A percentile compares a stretch with the other conserved stretches of the same genome.
phyloP scores from a whole-genome alignment of 2,329 filamentous ascomycete species.

The Exophiala sp. region DNA sequence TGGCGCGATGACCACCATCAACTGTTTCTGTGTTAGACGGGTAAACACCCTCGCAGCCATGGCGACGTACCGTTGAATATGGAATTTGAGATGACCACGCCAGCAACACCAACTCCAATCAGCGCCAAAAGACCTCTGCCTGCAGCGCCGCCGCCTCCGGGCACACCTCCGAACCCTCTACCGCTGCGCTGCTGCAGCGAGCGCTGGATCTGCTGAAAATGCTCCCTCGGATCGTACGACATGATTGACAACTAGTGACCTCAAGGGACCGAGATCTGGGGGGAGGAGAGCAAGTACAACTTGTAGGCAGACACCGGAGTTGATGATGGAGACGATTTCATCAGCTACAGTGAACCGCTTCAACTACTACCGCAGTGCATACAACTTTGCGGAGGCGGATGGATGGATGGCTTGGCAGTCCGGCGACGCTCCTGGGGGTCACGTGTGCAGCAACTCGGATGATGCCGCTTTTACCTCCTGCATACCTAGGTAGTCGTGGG shows the following conservation, averaged over 20 bases:
- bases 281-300: background rate
- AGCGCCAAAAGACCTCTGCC: conserved; percentile 51
- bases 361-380: background rate
- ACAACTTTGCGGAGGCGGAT: background rate
- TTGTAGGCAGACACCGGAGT: background rate
- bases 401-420: background rate
- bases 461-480: background rate
- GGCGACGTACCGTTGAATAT: conserved; percentile 61
- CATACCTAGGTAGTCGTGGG: no score
- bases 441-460: no score
- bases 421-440: background rate
- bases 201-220: conserved; percentile 60
- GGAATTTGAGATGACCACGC: conserved; percentile 48
- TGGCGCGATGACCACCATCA: conserved; percentile 95
- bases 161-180: conserved; percentile 46
- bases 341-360: background rate
- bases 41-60: no score
- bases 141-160: conserved; percentile 50
- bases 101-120: conserved; percentile 46
- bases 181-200: conserved; percentile 51
- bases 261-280: background rate
- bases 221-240: conserved; percentile 52
- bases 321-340: background rate
- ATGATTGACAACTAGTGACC: conserved; percentile 1
- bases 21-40: conserved; percentile 52